phyloP scores from a whole-genome alignment of 768 basidiomycete genomes.

The Amyloporia xantha region DNA sequence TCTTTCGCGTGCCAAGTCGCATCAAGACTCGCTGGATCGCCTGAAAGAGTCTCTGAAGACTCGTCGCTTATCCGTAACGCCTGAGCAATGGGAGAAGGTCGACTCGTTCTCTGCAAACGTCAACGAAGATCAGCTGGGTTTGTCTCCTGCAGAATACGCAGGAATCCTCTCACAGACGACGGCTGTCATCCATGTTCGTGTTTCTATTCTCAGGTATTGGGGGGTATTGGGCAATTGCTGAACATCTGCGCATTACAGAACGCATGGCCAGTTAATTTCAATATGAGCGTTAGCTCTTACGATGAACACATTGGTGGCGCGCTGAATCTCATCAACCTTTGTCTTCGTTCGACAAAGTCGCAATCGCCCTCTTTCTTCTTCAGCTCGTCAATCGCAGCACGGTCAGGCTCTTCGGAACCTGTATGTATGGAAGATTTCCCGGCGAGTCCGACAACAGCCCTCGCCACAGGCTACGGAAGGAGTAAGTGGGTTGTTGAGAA shows the following conservation, averaged over 20 bases:
- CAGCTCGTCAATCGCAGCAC: conserved; percentile 39
- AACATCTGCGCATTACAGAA: conserved; percentile 25
- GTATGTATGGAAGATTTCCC: conserved; percentile 30
- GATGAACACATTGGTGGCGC: conserved; percentile 44
- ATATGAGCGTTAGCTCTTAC: conserved; percentile 37
- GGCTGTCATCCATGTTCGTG: conserved; percentile 38
- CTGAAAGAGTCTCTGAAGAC: conserved; percentile 35
- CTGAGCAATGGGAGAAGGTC: conserved; percentile 23
- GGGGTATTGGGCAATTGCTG: not conserved
- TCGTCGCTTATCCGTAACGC: conserved; percentile 25
- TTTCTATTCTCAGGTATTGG: too few species aligned
- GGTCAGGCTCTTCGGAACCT: conserved; percentile 28
- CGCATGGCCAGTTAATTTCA: conserved; percentile 55
- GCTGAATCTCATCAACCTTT: conserved; percentile 43
- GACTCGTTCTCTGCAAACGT: conserved; percentile 38
- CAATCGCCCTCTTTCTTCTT: conserved; percentile 41
- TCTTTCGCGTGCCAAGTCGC: conserved; percentile 41
- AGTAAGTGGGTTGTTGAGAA: conserved; percentile 53
- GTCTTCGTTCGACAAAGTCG: conserved; percentile 30
- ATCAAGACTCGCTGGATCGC: conserved; percentile 36
- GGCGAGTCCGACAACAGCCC: conserved; percentile 26
- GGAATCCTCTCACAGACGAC: conserved; percentile 31
- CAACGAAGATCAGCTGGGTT: conserved; percentile 34
- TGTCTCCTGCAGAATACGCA: conserved; percentile 30
- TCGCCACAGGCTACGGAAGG: conserved; percentile 31